Conservation (phyloP, 202 grass and related monocot species). For the Zizania palustris region DNA sequence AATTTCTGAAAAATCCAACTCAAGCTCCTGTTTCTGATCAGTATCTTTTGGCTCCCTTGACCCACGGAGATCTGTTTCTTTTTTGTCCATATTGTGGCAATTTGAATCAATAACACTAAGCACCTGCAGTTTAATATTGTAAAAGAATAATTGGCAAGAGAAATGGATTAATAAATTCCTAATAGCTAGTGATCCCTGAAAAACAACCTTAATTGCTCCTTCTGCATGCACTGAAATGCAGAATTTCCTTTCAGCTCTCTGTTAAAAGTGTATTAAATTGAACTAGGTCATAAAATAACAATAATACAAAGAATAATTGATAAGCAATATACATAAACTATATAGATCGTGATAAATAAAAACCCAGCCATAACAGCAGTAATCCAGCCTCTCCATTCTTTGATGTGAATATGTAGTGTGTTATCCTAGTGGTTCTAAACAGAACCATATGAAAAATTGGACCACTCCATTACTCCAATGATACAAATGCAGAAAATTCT, state of each 20-base stretch:
- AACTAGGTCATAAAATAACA: constrained; percentile 28
- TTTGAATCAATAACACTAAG: constrained; percentile 88
- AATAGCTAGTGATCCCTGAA: background rate
- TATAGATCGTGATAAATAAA: constrained; percentile 30
- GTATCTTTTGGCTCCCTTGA: constrained; percentile 69
- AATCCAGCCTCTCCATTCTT: constrained; percentile 15
- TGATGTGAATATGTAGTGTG: constrained; percentile 9
- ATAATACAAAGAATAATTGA: background rate
- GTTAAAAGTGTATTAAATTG: constrained; percentile 44
- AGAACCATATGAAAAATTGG: constrained; percentile 33
- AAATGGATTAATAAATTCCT: constrained; percentile 42
- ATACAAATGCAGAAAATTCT: background rate
- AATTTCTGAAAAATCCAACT: constrained; percentile 67
- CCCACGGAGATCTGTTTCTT: constrained; percentile 64
- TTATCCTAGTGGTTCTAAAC: background rate
- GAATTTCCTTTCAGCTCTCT: constrained; percentile 90
- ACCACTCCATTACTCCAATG: background rate
- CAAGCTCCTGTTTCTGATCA: constrained; percentile 77
- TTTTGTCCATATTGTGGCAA: constrained; percentile 74
- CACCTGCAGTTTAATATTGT: constrained; percentile 64
- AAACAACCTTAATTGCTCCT: constrained; percentile 90
- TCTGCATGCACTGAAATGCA: constrained; percentile 81
- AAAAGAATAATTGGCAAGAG: constrained; percentile 41
- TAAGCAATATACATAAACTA: constrained; percentile 29
- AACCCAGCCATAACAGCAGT: background rate